Conservation (phyloP, 495 filamentous ascomycete species). For the Staphylotrichum longicolle region DNA sequence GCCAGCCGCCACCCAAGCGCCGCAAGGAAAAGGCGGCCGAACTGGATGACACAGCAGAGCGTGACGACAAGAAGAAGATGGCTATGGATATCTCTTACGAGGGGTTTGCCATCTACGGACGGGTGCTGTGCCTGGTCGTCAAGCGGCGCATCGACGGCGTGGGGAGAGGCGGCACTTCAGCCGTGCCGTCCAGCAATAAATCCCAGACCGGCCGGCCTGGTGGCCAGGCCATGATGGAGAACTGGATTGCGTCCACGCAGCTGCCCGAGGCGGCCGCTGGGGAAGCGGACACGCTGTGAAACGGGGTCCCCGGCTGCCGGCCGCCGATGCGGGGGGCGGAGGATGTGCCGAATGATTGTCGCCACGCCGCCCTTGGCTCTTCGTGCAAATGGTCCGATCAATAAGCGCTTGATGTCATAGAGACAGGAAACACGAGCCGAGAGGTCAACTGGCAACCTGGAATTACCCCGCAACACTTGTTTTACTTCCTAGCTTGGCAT, state of each 20-base stretch:
- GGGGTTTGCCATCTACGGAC: constrained; percentile 90
- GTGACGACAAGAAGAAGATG: constrained; percentile 87
- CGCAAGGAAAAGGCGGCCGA: constrained; percentile 40
- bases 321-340: background rate
- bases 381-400: background rate
- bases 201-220: constrained; percentile 36
- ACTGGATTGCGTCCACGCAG: constrained; percentile 81
- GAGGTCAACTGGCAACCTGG: background rate
- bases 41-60: constrained; percentile 31
- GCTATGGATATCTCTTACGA: constrained; percentile 82
- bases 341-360: constrained; percentile 1
- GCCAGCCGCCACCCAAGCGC: constrained; percentile 44
- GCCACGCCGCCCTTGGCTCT: constrained; percentile 6
- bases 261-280: constrained; percentile 44
- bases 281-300: constrained; percentile 28
- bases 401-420: constrained; percentile 15
- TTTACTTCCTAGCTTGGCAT: constrained; percentile 16
- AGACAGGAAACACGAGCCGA: background rate
- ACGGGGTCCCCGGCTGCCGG: background rate
- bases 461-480: constrained; percentile 17
- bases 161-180: constrained; percentile 31
- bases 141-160: constrained; percentile 51
- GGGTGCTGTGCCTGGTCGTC: constrained; percentile 85
- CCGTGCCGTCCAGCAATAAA: constrained; percentile 29
- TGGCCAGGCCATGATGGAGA: constrained; percentile 84